Evolutionary conservation across 2,329 filamentous ascomycete species (phyloP).

Genomic region (Penicillium capsulatum): DNA sequence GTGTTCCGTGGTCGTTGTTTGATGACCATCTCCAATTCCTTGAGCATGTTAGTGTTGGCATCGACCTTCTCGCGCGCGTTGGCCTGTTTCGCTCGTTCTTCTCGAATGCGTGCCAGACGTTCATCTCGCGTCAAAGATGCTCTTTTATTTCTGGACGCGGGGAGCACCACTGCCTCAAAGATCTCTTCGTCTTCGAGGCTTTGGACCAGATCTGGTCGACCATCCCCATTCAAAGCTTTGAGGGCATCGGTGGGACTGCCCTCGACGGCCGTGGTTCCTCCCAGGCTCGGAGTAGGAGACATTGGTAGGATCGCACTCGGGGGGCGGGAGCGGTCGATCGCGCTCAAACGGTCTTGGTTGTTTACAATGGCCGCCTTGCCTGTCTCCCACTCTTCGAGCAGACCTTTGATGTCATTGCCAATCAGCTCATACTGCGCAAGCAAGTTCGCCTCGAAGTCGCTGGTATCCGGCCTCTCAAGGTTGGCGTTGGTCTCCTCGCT

Average conservation of each 20-base stretch:
- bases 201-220: slow-evolving; percentile 32
- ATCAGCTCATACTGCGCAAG: slow-evolving; percentile 94
- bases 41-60: slow-evolving; percentile 82
- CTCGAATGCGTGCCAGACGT: slow-evolving; percentile 78
- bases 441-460: slow-evolving; percentile 71
- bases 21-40: slow-evolving; percentile 89
- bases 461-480: slow-evolving; percentile 65
- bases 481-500: slow-evolving; percentile 82
- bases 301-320: slow-evolving; percentile 44
- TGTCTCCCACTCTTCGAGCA: slow-evolving; percentile 81
- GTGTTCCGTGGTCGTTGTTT: slow-evolving; percentile 49
- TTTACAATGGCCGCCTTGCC: slow-evolving; percentile 78
- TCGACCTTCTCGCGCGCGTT: slow-evolving; percentile 69
- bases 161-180: slow-evolving; percentile 84
- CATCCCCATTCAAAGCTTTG: slow-evolving; percentile 71
- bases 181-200: slow-evolving; percentile 64
- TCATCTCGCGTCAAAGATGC: slow-evolving; percentile 76
- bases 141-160: slow-evolving; percentile 57
- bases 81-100: slow-evolving; percentile 74
- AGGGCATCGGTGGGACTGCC: slow-evolving; percentile 66
- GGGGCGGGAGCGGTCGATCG: slow-evolving; percentile 54
- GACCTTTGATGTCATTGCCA: slow-evolving; percentile 73
- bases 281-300: slow-evolving; percentile 46
- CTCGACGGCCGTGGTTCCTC: slow-evolving; percentile 48
- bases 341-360: slow-evolving; percentile 77